Conservation (phyloP, 495 filamentous ascomycete species). For the Podospora australis region DNA sequence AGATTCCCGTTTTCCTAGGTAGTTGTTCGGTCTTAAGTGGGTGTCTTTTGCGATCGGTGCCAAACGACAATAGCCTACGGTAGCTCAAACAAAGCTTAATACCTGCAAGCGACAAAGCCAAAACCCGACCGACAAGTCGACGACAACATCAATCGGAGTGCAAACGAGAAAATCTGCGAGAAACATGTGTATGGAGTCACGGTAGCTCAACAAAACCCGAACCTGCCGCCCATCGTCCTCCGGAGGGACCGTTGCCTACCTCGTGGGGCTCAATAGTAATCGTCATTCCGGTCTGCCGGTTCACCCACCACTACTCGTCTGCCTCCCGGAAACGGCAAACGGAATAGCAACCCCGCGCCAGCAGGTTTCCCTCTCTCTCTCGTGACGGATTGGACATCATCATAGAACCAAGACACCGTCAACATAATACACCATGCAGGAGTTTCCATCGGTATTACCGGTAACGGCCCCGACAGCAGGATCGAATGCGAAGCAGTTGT, state of each 20-base stretch:
- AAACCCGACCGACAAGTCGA: not conserved
- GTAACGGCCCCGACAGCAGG: not conserved
- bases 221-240: not conserved
- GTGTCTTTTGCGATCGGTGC: too few relatives aligned
- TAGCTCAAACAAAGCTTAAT: conserved; percentile 1
- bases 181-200: conserved; percentile 25
- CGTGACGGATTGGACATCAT: too few relatives aligned
- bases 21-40: too few relatives aligned
- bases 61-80: not conserved
- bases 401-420: not conserved
- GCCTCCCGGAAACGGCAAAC: not conserved
- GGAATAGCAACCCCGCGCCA: not conserved
- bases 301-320: not conserved
- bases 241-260: conserved; percentile 1
- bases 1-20: too few relatives aligned
- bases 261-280: too few relatives aligned
- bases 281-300: too few relatives aligned
- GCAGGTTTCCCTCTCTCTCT: too few relatives aligned
- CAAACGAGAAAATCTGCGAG: not conserved
- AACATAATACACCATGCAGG: not conserved
- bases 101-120: not conserved
- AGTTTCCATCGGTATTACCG: not conserved
- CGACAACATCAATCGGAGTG: not conserved
- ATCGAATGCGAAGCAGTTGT: not conserved
- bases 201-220: conserved; percentile 8